Evolutionary conservation across 257 asterid genomes (phyloP).

Genomic region (Solanum boliviense): DNA sequence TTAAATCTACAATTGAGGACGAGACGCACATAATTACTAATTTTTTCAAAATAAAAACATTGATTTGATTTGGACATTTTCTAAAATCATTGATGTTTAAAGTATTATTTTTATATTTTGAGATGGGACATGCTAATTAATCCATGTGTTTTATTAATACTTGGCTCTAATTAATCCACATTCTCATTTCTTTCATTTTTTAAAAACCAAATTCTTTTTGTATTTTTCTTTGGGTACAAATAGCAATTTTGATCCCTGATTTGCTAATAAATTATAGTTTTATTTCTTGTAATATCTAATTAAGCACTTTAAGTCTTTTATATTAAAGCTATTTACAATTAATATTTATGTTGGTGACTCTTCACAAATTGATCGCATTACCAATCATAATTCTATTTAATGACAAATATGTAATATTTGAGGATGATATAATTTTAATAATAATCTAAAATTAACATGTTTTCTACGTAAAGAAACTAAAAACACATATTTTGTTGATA

Average conservation of each 20-base stretch:
- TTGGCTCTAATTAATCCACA: not conserved
- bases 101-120: not conserved
- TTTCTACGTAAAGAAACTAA: not conserved
- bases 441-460: not conserved
- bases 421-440: not conserved
- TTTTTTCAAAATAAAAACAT: not conserved
- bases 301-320: not conserved
- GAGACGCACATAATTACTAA: not conserved
- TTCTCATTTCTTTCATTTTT: not conserved
- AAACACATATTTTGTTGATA: not conserved
- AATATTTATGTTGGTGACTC: not conserved
- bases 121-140: not conserved
- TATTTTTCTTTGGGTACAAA: not conserved
- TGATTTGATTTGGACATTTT: not conserved
- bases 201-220: not conserved
- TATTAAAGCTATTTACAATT: not conserved
- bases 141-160: not conserved
- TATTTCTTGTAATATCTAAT: not conserved
- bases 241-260: not conserved
- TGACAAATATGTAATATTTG: not conserved
- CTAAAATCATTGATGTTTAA: not conserved
- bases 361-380: not conserved
- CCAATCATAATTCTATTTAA: not conserved
- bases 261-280: not conserved
- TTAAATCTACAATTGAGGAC: not conserved